phyloP scores from a whole-genome alignment of 495 filamentous ascomycete genomes.

The Niebla homalea region DNA sequence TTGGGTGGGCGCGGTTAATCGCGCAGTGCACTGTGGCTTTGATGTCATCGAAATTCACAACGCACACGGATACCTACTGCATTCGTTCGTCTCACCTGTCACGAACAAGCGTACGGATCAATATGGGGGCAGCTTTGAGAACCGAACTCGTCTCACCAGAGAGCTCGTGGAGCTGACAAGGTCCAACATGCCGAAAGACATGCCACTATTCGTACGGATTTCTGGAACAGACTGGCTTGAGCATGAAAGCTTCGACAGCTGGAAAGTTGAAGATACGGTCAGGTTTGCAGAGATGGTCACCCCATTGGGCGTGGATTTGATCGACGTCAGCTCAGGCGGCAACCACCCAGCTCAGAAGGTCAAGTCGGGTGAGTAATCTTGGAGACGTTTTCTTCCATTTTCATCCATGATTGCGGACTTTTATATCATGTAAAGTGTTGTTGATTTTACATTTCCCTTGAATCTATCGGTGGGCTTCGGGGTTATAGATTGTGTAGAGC shows the following conservation, averaged over 20 bases:
- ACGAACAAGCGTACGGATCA: constrained; percentile 51
- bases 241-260: constrained; percentile 33
- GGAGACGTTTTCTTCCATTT: no score
- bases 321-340: constrained; percentile 53
- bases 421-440: no score
- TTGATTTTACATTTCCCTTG: no score
- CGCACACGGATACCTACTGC: constrained; percentile 52
- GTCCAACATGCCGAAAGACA: constrained; percentile 26
- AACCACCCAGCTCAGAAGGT: constrained; percentile 46
- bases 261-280: constrained; percentile 45
- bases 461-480: no score
- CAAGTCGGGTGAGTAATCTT: constrained; percentile 17
- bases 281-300: constrained; percentile 39
- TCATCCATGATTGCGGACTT: no score
- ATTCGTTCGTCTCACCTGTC: constrained; percentile 47
- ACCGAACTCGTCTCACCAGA: constrained; percentile 40
- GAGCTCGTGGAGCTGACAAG: constrained; percentile 39
- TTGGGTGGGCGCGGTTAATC: constrained; percentile 39
- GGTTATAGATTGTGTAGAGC: no score
- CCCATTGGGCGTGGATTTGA: constrained; percentile 43
- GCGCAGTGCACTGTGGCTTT: constrained; percentile 43
- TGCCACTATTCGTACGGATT: constrained; percentile 55
- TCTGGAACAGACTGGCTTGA: constrained; percentile 48
- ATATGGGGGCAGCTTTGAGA: constrained; percentile 49
- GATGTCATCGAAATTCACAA: constrained; percentile 48